Percentiles rank a stretch among this genome's conserved stretches.
Conservation (phyloP, 805 yeast species). For the Saccharomyces cerevisiae region DNA sequence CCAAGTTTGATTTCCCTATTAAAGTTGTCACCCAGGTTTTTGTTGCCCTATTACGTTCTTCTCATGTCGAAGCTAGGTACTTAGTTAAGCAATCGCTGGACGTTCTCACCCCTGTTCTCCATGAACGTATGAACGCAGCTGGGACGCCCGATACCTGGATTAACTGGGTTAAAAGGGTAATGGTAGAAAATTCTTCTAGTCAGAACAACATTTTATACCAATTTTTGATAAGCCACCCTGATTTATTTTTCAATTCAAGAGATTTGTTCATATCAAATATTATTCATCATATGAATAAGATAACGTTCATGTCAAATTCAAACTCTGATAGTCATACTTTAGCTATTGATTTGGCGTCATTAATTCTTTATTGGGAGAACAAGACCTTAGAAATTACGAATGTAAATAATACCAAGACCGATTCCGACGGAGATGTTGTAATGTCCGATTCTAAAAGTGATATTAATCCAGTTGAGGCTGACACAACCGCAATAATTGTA, state of each 20-base stretch:
- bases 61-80: constrained; percentile 74
- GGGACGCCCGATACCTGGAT: constrained; percentile 62
- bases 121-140: constrained; percentile 48
- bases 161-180: constrained; percentile 87
- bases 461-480: constrained; percentile 2
- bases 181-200: constrained; percentile 80
- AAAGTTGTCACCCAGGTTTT: constrained; percentile 86
- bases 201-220: constrained; percentile 85
- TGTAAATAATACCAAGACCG: constrained; percentile 4
- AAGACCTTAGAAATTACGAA: constrained; percentile 30
- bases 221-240: constrained; percentile 79
- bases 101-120: constrained; percentile 78
- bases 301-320: constrained; percentile 69
- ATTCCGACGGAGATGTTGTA: constrained; percentile 23
- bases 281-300: constrained; percentile 85
- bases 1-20: constrained; percentile 80
- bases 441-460: constrained; percentile 12
- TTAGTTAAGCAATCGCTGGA: constrained; percentile 84
- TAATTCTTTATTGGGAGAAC: constrained; percentile 80
- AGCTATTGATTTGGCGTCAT: constrained; percentile 83
- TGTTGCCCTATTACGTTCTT: constrained; percentile 78
- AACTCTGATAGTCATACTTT: constrained; percentile 73
- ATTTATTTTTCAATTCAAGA: constrained; percentile 73
- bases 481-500: constrained; percentile 29
- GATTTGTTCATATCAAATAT: constrained; percentile 85